Conservation (phyloP, 2,329 filamentous ascomycete genomes). For the Colletotrichum viniferum region DNA sequence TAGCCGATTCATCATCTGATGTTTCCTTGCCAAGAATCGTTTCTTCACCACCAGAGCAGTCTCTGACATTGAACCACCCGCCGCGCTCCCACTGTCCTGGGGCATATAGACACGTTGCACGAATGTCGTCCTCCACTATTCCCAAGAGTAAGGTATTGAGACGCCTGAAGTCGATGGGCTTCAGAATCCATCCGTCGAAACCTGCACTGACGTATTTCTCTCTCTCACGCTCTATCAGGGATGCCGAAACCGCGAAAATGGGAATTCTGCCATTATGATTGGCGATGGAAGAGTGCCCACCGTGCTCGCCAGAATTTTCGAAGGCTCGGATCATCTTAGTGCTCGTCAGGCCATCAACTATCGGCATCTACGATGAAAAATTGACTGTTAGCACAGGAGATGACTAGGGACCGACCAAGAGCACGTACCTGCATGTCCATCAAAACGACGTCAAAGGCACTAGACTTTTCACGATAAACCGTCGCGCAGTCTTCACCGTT, state of each 20-base stretch:
- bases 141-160: constrained; percentile 72
- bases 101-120: constrained; percentile 69
- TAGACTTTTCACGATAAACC: constrained; percentile 67
- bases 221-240: constrained; percentile 72
- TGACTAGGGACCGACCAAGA: neutral
- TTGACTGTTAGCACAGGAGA: neutral
- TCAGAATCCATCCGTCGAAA: constrained; percentile 91
- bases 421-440: constrained; percentile 88
- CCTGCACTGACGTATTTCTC: constrained; percentile 76
- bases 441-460: constrained; percentile 76
- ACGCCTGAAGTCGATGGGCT: constrained; percentile 82
- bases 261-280: constrained; percentile 70
- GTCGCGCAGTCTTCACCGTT: constrained; percentile 86
- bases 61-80: constrained; percentile 70
- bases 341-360: constrained; percentile 82
- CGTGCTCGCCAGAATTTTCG: constrained; percentile 59
- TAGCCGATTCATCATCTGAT: neutral
- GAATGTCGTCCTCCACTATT: constrained; percentile 64
- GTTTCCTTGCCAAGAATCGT: neutral
- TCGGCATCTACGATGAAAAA: constrained; percentile 73
- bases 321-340: constrained; percentile 82
- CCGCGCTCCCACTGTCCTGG: constrained; percentile 82
- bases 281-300: constrained; percentile 62
- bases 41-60: neutral
- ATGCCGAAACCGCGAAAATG: constrained; percentile 87